phyloP scores from a whole-genome alignment of 768 basidiomycete genomes.

The Leccinum sublutescens region DNA sequence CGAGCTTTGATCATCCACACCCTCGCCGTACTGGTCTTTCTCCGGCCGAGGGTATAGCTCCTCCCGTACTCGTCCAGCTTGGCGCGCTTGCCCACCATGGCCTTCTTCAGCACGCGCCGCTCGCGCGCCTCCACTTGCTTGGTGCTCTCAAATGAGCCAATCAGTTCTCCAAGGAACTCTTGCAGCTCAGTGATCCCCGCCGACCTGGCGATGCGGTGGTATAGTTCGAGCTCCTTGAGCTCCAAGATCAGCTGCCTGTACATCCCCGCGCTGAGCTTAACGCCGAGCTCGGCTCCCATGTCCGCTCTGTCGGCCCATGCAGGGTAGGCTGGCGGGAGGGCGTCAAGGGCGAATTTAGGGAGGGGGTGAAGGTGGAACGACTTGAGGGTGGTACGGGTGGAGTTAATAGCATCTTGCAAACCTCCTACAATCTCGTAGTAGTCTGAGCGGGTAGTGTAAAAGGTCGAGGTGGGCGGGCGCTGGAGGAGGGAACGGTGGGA shows the following conservation, averaged over 20 bases:
- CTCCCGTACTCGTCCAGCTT: conserved; percentile 74
- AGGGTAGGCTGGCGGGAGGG: conserved; percentile 55
- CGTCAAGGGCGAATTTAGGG: conserved; percentile 62
- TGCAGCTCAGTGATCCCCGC: conserved; percentile 46
- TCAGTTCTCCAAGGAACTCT: conserved; percentile 55
- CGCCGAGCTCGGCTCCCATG: conserved; percentile 55
- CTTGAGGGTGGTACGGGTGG: conserved; percentile 58
- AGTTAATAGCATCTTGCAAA: conserved; percentile 62
- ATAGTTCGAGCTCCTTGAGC: conserved; percentile 67
- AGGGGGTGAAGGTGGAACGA: conserved; percentile 73
- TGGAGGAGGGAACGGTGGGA: conserved; percentile 11
- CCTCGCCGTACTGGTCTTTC: conserved; percentile 87
- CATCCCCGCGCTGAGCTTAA: conserved; percentile 62
- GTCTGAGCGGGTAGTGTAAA: conserved; percentile 77
- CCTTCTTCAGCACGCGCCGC: conserved; percentile 22
- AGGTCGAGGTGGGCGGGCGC: conserved; percentile 66
- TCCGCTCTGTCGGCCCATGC: conserved; percentile 69
- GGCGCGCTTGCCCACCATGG: conserved; percentile 51
- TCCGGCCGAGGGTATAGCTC: conserved; percentile 79
- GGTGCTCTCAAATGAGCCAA: conserved; percentile 65
- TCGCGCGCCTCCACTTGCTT: conserved; percentile 48
- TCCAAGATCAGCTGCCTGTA: conserved; percentile 63
- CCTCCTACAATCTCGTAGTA: conserved; percentile 72
- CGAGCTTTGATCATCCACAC: conserved; percentile 87
- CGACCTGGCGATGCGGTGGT: conserved; percentile 33